phyloP scores from a whole-genome alignment of 352 stramenopile species.

The Phytophthora palmivora region DNA sequence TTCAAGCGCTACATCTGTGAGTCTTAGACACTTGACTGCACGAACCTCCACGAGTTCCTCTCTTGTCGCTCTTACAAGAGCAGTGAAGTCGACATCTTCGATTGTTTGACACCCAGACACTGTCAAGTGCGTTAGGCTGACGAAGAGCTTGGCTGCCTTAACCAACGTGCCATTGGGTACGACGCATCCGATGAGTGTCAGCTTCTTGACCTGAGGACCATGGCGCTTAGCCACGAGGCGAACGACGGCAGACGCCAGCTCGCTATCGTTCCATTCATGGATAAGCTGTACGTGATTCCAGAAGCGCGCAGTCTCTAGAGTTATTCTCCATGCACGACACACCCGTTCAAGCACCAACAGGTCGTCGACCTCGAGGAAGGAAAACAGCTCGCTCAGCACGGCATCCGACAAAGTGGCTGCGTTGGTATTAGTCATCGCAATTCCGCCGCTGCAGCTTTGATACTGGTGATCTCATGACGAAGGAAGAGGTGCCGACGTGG shows the following conservation, averaged over 20 bases:
- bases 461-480: conserved; percentile 1
- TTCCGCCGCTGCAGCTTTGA: conserved; percentile 33
- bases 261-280: conserved; percentile 41
- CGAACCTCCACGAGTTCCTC: conserved; percentile 51
- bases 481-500: conserved; percentile 20
- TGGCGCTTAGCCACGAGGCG: conserved; percentile 43
- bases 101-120: conserved; percentile 68
- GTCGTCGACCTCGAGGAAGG: conserved; percentile 60
- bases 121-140: conserved; percentile 45
- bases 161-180: conserved; percentile 42
- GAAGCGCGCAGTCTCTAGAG: conserved; percentile 32
- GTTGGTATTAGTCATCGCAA: conserved; percentile 16
- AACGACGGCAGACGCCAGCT: conserved; percentile 38
- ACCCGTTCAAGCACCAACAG: conserved; percentile 60
- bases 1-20: conserved; percentile 51
- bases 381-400: conserved; percentile 47
- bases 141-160: conserved; percentile 44
- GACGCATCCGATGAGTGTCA: conserved; percentile 61
- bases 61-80: conserved; percentile 43
- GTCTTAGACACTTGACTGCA: conserved; percentile 59
- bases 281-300: conserved; percentile 46
- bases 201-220: conserved; percentile 40
- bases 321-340: conserved; percentile 42
- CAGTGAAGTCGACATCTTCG: conserved; percentile 47
- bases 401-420: conserved; percentile 20